Evolutionary conservation across 306 rosid genomes (phyloP).

Genomic region (Bauhinia variegata): DNA sequence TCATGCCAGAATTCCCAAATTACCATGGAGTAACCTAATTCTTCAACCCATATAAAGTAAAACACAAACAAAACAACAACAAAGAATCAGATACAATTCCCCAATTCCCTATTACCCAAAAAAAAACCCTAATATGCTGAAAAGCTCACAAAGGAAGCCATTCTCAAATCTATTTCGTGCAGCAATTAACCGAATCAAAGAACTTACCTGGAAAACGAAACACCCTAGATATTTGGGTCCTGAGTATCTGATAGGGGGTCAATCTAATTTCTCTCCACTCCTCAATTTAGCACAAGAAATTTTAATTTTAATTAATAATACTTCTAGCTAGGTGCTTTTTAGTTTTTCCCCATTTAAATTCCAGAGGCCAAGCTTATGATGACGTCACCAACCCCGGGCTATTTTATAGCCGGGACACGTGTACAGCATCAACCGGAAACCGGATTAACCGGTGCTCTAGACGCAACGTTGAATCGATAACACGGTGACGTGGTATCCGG

Average conservation of each 20-base stretch:
- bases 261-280: constrained; percentile 54
- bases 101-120: background rate
- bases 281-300: constrained; percentile 42
- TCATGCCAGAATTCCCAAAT: constrained; percentile 34
- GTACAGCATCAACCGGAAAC: too few species aligned
- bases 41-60: background rate
- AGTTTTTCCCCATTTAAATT: too few species aligned
- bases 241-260: constrained; percentile 53
- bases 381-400: too few species aligned
- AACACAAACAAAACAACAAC: background rate
- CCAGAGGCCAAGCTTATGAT: too few species aligned
- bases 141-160: constrained; percentile 20
- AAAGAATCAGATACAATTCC: background rate
- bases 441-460: too few species aligned
- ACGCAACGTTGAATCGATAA: too few species aligned
- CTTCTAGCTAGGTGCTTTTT: constrained; percentile 2
- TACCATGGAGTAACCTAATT: constrained; percentile 39
- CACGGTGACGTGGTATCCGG: background rate
- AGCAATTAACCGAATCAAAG: constrained; percentile 10
- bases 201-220: constrained; percentile 36
- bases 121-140: constrained; percentile 43
- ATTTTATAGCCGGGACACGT: too few species aligned
- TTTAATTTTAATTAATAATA: background rate
- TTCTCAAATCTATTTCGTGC: too few species aligned
- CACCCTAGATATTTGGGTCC: constrained; percentile 58